phyloP scores from a whole-genome alignment of 1,284 basidiomycete genomes.

The Cutaneotrichosporon sp. region DNA sequence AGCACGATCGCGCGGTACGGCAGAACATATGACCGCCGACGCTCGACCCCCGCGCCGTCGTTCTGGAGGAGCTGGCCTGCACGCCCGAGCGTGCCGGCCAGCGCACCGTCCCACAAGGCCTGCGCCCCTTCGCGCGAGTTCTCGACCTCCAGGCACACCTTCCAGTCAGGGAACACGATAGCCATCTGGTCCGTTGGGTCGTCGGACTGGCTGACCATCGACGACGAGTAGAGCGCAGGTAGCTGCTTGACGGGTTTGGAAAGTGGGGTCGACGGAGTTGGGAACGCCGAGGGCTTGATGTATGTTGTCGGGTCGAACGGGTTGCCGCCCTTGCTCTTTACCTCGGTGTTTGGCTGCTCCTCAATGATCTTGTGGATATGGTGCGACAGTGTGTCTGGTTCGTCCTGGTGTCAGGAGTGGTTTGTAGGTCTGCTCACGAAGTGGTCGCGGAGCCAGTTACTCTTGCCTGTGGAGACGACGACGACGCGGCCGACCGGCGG shows the following conservation, averaged over 20 bases:
- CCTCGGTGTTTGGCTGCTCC: constrained; percentile 18
- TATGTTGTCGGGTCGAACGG: constrained; percentile 17
- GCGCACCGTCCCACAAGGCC: constrained; percentile 60
- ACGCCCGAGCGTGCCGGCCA: constrained; percentile 56
- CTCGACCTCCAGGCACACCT: constrained; percentile 65
- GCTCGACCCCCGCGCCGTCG: constrained; percentile 25
- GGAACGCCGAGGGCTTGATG: constrained; percentile 35
- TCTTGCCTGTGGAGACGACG: constrained; percentile 79
- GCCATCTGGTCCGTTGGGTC: constrained; percentile 62
- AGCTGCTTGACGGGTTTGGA: constrained; percentile 40
- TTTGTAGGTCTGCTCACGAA: constrained; percentile 45
- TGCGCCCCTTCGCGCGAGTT: constrained; percentile 62
- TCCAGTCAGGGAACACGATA: constrained; percentile 86
- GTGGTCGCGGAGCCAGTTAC: constrained; percentile 76
- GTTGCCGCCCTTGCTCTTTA: constrained; percentile 18
- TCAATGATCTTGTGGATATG: constrained; percentile 50
- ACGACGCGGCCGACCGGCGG: constrained; percentile 74
- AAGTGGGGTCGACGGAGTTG: constrained; percentile 26
- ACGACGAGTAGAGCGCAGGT: constrained; percentile 61
- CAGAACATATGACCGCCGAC: constrained; percentile 59
- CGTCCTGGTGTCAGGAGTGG: constrained; percentile 46
- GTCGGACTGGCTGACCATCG: constrained; percentile 73
- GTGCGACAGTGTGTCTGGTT: constrained; percentile 62
- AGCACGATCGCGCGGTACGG: constrained; percentile 66
- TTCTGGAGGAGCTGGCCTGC: constrained; percentile 22